Evolutionary conservation across 2,329 filamentous ascomycete species (phyloP), one percentile per base, ranked within the genome.

Genomic region (Ophiostoma quercus): DNA sequence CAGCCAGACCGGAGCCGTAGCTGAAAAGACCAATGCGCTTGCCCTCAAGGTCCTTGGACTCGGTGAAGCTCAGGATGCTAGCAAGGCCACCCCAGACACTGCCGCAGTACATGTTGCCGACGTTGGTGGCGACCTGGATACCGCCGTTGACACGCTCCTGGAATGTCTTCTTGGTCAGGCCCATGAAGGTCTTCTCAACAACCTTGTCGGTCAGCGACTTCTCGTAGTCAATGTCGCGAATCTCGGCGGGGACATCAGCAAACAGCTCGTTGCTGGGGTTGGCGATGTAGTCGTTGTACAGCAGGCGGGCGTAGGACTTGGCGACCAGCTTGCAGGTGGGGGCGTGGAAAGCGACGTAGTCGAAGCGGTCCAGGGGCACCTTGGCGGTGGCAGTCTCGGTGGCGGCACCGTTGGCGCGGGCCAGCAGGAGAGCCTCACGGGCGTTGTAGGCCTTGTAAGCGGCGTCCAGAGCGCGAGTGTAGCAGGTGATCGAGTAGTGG

Each of bases 161-260:
- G 82, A 92, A 94, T 75, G 87, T 87, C 85, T 94, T 94, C 87
- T 95, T 94, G 79, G 90, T 89, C 75, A 94, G 84, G 71, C 78
- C 84, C 89, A 95, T 92, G 80, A 95, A 95, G 73, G 89, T 90
- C 87, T 94, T 95, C 84, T 95, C 92, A 54, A 95, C 86, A 68
- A 84, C 85, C 84, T 92, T 94, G 84, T 95, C 92, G 72, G 87
- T 88, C 75, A 95, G 81, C 2, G 92, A 94, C 81, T 89, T 88
- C 77, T 89, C 83, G 80, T 94, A 94, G 77, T 91, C 88, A 80
- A 95, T 84, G 76, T 92, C 90, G 73, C 89, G 87, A 72, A 94
- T 82, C 80, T 94, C 91, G 60, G 89, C 84, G 68, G 92, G 86
- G 51, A 94, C 90, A 74, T 92, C 90, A 72, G 86, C 86, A 77